Evolutionary conservation across 2,329 filamentous ascomycete species (phyloP).

Genomic region (Claviceps purpurea): DNA sequence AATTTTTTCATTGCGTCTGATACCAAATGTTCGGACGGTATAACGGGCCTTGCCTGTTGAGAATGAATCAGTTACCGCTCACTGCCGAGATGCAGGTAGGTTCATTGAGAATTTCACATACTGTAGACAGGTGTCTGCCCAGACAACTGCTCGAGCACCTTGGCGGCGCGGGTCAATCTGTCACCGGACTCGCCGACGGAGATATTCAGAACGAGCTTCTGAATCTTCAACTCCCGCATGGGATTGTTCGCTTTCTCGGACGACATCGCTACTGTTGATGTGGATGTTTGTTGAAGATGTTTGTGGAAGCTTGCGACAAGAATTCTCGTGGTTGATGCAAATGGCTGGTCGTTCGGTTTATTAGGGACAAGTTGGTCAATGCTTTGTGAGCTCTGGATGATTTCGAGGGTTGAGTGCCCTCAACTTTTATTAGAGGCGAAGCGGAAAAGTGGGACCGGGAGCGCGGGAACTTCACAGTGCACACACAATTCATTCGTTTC

Average conservation of each 20-base stretch:
- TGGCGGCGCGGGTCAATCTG: conserved; percentile 98
- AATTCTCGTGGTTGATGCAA: too few relatives aligned
- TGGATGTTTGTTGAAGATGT: conserved; percentile 10
- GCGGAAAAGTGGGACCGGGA: conserved; percentile 10
- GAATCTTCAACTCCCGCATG: conserved; percentile 99
- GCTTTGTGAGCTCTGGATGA: conserved; percentile 23
- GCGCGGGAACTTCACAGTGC: too few relatives aligned
- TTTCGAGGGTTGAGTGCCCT: conserved; percentile 29
- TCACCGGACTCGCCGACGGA: conserved; percentile 99
- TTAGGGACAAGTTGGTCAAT: conserved; percentile 9
- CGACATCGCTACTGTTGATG: conserved; percentile 27
- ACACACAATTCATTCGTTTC: too few relatives aligned
- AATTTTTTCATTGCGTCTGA: conserved; percentile 99
- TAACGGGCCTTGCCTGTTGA: conserved; percentile 90
- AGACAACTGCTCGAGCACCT: conserved; percentile 98
- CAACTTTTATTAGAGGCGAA: conserved; percentile 14
- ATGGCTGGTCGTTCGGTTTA: conserved; percentile 15
- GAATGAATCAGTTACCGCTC: conserved; percentile 7
- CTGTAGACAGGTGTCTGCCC: conserved; percentile 99
- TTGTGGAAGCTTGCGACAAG: conserved; percentile 18
- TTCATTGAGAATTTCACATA: conserved; percentile 28
- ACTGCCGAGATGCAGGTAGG: neutral
- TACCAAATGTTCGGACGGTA: conserved; percentile 99
- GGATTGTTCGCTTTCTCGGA: conserved; percentile 89
- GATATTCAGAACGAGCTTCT: conserved; percentile 99